Conservation (phyloP, 1,284 basidiomycete genomes). For the Anthracocystis walkeri region DNA sequence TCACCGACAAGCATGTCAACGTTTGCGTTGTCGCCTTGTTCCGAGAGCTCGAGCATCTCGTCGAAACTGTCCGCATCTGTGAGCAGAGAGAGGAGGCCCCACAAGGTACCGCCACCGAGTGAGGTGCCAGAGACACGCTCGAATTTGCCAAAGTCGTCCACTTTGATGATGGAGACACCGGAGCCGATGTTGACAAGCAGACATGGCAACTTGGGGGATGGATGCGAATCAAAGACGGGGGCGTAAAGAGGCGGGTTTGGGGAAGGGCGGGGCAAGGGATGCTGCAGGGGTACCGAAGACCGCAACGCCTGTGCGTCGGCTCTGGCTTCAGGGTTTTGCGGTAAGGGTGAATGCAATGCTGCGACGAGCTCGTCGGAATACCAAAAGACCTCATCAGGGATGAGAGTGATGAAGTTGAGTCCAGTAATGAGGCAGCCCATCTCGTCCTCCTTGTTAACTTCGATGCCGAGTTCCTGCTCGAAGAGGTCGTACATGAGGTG, state of each 20-base stretch:
- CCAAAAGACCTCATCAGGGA: constrained; percentile 98
- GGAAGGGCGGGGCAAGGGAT: constrained; percentile 83
- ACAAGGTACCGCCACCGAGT: constrained; percentile 98
- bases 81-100: constrained; percentile 92
- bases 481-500: constrained; percentile 92
- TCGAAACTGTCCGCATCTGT: constrained; percentile 97
- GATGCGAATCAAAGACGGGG: constrained; percentile 83
- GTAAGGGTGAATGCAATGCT: constrained; percentile 54
- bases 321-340: constrained; percentile 40
- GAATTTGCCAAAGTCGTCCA: constrained; percentile 92
- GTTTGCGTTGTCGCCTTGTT: constrained; percentile 89
- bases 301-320: constrained; percentile 52
- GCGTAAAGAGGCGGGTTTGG: constrained; percentile 90
- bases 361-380: constrained; percentile 95
- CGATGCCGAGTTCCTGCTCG: constrained; percentile 80
- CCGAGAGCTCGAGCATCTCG: constrained; percentile 95
- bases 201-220: constrained; percentile 85
- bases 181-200: constrained; percentile 98
- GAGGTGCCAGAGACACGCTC: constrained; percentile 98
- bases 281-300: constrained; percentile 45
- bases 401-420: constrained; percentile 93
- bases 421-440: constrained; percentile 99
- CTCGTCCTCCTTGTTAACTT: constrained; percentile 90
- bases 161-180: constrained; percentile 96
- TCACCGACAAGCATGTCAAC: constrained; percentile 99